phyloP scores from a whole-genome alignment of 257 asterid species.

The Solanum piurae region DNA sequence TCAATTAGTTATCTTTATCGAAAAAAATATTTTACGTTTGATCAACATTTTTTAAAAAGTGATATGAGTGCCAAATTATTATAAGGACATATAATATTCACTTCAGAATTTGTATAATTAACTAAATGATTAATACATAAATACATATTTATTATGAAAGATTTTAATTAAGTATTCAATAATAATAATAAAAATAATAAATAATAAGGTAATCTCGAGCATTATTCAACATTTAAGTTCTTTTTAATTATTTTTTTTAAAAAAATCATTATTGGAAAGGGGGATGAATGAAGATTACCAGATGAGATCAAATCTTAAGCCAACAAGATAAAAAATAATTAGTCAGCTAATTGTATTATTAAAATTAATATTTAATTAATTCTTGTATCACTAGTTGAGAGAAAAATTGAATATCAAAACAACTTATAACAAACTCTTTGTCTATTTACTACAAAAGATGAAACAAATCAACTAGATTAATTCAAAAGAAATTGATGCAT shows the following conservation, averaged over 20 bases:
- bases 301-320: background rate
- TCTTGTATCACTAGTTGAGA: background rate
- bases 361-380: background rate
- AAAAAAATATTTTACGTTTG: too few relatives aligned
- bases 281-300: background rate
- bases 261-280: background rate
- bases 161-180: too few relatives aligned
- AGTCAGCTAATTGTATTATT: background rate
- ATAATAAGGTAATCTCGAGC: background rate
- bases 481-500: background rate
- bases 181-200: too few relatives aligned
- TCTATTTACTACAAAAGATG: background rate
- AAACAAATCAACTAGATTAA: background rate
- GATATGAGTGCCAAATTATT: background rate
- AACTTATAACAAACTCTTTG: background rate
- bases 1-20: background rate
- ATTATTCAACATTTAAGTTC: too few relatives aligned
- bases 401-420: background rate
- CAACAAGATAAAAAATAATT: background rate
- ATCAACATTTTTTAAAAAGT: background rate
- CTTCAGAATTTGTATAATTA: too few relatives aligned
- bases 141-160: background rate
- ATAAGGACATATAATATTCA: background rate
- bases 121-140: too few relatives aligned
- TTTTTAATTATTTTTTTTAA: too few relatives aligned